Percentiles rank a stretch among this genome's conserved stretches.
Conservation (phyloP, 768 basidiomycete genomes). For the Termitomyces sp. region DNA sequence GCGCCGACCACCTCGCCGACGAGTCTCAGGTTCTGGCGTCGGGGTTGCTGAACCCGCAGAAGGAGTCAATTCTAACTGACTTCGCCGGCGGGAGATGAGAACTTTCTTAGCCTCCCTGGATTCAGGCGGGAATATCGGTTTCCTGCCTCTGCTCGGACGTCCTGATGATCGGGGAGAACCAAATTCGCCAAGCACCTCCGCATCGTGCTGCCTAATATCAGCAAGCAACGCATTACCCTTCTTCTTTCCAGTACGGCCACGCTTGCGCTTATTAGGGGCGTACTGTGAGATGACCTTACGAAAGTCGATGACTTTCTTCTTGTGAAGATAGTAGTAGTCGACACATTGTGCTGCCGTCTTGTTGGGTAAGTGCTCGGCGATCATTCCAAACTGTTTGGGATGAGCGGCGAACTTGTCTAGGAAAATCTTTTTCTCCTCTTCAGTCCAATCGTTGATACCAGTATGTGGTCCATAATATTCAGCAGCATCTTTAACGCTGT, state of each 20-base stretch:
- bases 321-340: constrained; percentile 91
- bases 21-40: constrained; percentile 61
- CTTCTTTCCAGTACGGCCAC: constrained; percentile 61
- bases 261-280: constrained; percentile 61
- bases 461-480: constrained; percentile 72
- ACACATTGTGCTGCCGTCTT: constrained; percentile 90
- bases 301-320: constrained; percentile 85
- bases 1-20: constrained; percentile 18
- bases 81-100: constrained; percentile 30
- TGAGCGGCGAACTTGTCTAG: constrained; percentile 75
- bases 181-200: constrained; percentile 36
- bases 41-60: constrained; percentile 43
- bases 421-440: constrained; percentile 75
- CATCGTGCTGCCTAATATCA: constrained; percentile 78
- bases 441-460: constrained; percentile 84
- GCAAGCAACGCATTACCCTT: constrained; percentile 78
- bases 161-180: constrained; percentile 31
- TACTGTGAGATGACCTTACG: constrained; percentile 65
- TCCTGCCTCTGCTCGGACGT: constrained; percentile 37
- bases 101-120: constrained; percentile 27
- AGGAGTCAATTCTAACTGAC: constrained; percentile 44
- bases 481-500: constrained; percentile 67
- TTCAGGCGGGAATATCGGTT: constrained; percentile 21
- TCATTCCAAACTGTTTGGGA: constrained; percentile 96
- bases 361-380: constrained; percentile 72